Evolutionary conservation across 2,329 filamentous ascomycete genomes (phyloP).

Genomic region (Clathrospora elynae): DNA sequence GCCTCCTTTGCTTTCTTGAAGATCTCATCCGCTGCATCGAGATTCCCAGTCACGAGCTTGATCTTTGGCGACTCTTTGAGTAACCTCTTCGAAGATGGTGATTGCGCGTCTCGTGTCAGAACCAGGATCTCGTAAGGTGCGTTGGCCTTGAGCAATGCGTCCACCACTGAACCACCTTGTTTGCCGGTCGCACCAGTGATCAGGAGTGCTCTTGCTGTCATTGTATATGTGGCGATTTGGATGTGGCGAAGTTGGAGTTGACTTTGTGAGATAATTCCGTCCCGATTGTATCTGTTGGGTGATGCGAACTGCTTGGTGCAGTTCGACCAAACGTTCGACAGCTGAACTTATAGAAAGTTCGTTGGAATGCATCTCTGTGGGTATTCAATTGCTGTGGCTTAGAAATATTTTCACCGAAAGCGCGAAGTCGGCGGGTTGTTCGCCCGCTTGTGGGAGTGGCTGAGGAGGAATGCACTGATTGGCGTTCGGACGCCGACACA

Average conservation of each 20-base stretch:
- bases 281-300: not conserved
- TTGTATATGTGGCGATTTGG: too few species aligned
- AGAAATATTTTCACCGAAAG: not conserved
- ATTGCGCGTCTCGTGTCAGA: constrained; percentile 59
- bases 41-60: constrained; percentile 60
- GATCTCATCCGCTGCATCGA: constrained; percentile 56
- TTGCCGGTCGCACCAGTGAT: constrained; percentile 54
- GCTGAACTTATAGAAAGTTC: not conserved
- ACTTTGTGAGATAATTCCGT: too few species aligned
- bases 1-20: constrained; percentile 53
- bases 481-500: constrained; percentile 1
- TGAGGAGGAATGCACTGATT: constrained; percentile 1
- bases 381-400: not conserved
- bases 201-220: constrained; percentile 33
- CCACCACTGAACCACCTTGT: constrained; percentile 51
- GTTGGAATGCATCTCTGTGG: not conserved
- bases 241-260: too few species aligned
- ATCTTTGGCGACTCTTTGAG: constrained; percentile 54
- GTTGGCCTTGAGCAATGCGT: constrained; percentile 45
- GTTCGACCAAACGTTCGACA: too few species aligned
- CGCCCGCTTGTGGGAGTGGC: constrained; percentile 1
- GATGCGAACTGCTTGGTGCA: too few species aligned
- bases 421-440: constrained; percentile 6
- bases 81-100: constrained; percentile 57
- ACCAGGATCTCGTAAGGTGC: constrained; percentile 59